Conservation (phyloP, 1,284 basidiomycete species). For the Irpex sp. region DNA sequence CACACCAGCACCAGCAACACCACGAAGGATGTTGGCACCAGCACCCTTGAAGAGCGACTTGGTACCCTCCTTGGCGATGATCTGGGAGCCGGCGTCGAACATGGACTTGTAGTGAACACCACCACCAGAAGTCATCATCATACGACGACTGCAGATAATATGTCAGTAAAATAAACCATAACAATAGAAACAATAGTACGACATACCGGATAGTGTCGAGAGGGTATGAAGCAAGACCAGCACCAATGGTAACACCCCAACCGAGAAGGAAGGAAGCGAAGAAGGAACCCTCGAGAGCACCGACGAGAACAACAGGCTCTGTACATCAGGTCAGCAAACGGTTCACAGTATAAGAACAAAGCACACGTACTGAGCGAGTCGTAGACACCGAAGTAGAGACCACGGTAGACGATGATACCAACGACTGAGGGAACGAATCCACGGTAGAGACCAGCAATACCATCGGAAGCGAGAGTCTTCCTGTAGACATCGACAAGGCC, state of each 20-base stretch:
- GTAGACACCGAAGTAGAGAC: constrained; percentile 94
- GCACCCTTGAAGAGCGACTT: constrained; percentile 94
- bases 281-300: constrained; percentile 87
- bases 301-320: constrained; percentile 91
- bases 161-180: constrained; percentile 15
- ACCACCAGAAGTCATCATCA: constrained; percentile 93
- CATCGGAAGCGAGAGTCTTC: constrained; percentile 89
- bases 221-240: constrained; percentile 94
- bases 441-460: constrained; percentile 91
- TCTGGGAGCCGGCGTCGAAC: constrained; percentile 83
- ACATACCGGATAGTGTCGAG: constrained; percentile 88
- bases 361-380: constrained; percentile 79
- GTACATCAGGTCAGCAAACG: constrained; percentile 18
- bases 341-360: not conserved
- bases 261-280: constrained; percentile 88
- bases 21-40: constrained; percentile 97
- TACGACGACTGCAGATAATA: constrained; percentile 69
- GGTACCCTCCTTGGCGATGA: constrained; percentile 87
- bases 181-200: not conserved
- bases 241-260: constrained; percentile 94
- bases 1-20: constrained; percentile 97
- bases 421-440: constrained; percentile 93
- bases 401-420: constrained; percentile 96
- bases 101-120: constrained; percentile 88
- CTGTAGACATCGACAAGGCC: constrained; percentile 92